phyloP scores from a whole-genome alignment of 2,329 filamentous ascomycete genomes.

The Ciborinia camelliae region DNA sequence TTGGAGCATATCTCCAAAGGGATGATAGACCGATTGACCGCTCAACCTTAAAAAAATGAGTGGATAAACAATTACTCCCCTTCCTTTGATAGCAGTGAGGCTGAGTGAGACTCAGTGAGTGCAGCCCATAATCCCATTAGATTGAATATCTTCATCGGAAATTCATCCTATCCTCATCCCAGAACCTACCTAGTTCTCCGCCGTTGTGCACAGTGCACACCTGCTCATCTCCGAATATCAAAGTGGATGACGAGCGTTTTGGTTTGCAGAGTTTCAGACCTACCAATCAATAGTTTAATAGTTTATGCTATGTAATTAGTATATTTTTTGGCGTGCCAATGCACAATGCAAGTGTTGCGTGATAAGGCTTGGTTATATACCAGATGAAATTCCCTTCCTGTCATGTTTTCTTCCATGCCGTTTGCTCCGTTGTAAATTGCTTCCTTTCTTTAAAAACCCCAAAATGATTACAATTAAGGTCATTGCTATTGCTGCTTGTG shows the following conservation, averaged over 20 bases:
- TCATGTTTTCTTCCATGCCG: not conserved
- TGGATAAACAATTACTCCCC: not conserved
- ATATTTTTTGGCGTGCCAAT: not conserved
- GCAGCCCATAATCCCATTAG: too few relatives aligned
- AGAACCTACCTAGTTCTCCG: not conserved
- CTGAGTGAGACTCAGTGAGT: too few relatives aligned
- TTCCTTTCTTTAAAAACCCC: not conserved
- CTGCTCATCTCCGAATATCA: conserved; percentile 3
- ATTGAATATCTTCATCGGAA: too few relatives aligned
- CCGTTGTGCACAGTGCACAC: not conserved
- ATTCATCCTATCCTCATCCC: not conserved
- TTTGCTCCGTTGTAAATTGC: not conserved
- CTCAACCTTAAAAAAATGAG: not conserved
- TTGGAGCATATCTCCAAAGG: not conserved
- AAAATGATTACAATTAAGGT: conserved; percentile 15
- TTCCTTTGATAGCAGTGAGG: not conserved
- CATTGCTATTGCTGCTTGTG: not conserved
- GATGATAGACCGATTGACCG: conserved; percentile 9
- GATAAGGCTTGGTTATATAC: not conserved
- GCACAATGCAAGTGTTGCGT: not conserved
- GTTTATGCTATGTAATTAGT: not conserved
- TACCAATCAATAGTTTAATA: too few relatives aligned
- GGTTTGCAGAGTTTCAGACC: too few relatives aligned
- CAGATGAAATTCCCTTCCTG: not conserved
- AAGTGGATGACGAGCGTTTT: not conserved